A percentile compares a stretch with the other conserved stretches of the same genome.
Evolutionary conservation across 2,329 filamentous ascomycete species (phyloP).

Genomic region (Aspergillus fischeri): DNA sequence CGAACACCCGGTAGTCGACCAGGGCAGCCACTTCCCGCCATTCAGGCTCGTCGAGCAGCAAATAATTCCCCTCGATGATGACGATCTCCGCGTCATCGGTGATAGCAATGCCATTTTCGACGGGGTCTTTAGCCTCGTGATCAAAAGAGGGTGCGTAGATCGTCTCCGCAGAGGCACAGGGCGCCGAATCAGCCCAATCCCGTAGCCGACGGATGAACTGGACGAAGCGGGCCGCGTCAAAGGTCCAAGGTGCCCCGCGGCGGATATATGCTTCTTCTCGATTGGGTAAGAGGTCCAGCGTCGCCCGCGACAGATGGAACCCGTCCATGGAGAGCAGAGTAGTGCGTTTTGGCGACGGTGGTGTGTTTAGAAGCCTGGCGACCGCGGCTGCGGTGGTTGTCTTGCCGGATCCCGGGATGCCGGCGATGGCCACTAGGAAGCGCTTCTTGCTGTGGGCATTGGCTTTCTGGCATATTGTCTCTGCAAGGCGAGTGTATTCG

Average conservation of each 20-base stretch:
- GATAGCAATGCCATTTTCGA: constrained; percentile 25
- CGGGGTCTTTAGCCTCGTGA: constrained; percentile 34
- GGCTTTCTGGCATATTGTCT: constrained; percentile 16
- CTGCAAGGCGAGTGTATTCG: constrained; percentile 18
- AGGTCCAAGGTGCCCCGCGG: constrained; percentile 38
- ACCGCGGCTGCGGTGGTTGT: constrained; percentile 30
- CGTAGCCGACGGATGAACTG: constrained; percentile 24
- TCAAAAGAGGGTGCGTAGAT: constrained; percentile 32
- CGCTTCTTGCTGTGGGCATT: constrained; percentile 12
- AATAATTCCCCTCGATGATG: constrained; percentile 25
- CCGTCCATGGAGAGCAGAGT: constrained; percentile 36
- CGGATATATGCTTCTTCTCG: constrained; percentile 30
- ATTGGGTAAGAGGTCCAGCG: constrained; percentile 30
- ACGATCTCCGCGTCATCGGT: constrained; percentile 16
- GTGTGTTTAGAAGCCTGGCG: constrained; percentile 22
- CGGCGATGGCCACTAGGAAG: constrained; percentile 27
- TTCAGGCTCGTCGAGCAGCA: constrained; percentile 22
- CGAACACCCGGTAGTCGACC: constrained; percentile 42
- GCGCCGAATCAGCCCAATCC: constrained; percentile 19
- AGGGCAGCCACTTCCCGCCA: constrained; percentile 32
- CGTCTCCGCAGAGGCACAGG: constrained; percentile 10
- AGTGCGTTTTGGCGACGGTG: constrained; percentile 4
- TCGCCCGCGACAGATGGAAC: constrained; percentile 31
- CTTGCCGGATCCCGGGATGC: constrained; percentile 33
- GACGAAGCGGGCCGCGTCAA: constrained; percentile 28